Base-by-base conservation (phyloP, 192 early-diverging fungal genomes). In the Entrophospora sp. region DNA sequence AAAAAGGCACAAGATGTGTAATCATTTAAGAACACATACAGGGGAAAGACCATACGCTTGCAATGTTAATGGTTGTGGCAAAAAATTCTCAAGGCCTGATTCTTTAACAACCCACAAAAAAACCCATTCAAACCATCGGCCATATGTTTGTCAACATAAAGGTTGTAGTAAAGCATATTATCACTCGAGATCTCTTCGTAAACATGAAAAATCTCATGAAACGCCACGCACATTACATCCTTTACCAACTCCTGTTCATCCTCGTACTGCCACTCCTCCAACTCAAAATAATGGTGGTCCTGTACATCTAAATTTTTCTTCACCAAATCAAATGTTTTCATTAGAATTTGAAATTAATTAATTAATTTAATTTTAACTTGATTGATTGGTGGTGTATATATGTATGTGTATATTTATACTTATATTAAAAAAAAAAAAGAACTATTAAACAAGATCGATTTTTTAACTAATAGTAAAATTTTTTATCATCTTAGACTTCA, bases 31-130 rank as follows among this genome's bases (percentile, higher is more conserved):
- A 20, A 86, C 81, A 0, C 87, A 89, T 62, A 89, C 87, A 2
- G 87, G 87, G n/a, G 87, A 89, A 77, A 76, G 81, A 27, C 87
- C 87, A 12, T 89, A 81, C 74, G 75, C 73, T 57, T 89, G 87
- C 55, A 73, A 75, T 37, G 74, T 79, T 2, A 73, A 77, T 27
- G 83, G 78, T 10, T 78, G 77, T 24, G 73, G 75, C 13, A 78
- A 78, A 46, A 75, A 73, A 31, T 78, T 78, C 35, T 78, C 77
- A 24, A 61, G 77, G 36, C 77, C 77, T 28, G 77, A 78, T 58
- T 78, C 77, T 16, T 43, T 76, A n/a, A 75, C 66, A 31, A 78
- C 72, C 12, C 78, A 81, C 25, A 79, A 75, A 69, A 89, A 79
- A 67, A 82, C 77, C 42, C 83, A 77, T 66, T 76, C 85, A 30